Percentiles rank a stretch among this genome's conserved stretches.
Evolutionary conservation across 1,139 yeast genomes (phyloP).

Genomic region (Sugiyamaella sp.): DNA sequence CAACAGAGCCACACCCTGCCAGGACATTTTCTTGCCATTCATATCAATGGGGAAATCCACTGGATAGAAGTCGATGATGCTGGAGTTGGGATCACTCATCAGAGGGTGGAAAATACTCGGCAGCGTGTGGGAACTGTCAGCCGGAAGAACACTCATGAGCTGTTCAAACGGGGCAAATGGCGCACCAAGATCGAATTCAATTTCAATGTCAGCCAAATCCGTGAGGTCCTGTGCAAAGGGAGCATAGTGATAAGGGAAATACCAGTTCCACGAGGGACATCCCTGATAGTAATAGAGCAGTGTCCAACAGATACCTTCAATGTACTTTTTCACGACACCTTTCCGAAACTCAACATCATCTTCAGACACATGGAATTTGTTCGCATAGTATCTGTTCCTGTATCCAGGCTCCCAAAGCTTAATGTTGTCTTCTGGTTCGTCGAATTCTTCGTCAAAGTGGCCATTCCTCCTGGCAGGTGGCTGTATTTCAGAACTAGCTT

Average conservation of each 20-base stretch:
- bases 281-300: conserved; percentile 93
- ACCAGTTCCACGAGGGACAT: conserved; percentile 99
- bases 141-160: conserved; percentile 96
- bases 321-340: conserved; percentile 69
- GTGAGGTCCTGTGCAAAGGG: conserved; percentile 92
- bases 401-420: conserved; percentile 88
- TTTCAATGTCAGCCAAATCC: conserved; percentile 59
- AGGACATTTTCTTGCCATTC: conserved; percentile 93
- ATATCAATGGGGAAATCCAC: conserved; percentile 86
- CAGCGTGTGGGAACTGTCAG: conserved; percentile 89
- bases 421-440: conserved; percentile 54
- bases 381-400: conserved; percentile 73
- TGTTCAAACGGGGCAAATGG: conserved; percentile 96
- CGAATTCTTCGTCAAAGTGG: conserved; percentile 37
- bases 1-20: conserved; percentile 91
- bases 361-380: conserved; percentile 65
- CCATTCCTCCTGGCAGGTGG: conserved; percentile 9
- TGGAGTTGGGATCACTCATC: conserved; percentile 80
- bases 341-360: conserved; percentile 63
- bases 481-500: conserved; percentile 19
- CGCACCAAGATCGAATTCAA: conserved; percentile 66
- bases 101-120: conserved; percentile 83
- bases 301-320: conserved; percentile 97
- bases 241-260: conserved; percentile 94
- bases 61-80: conserved; percentile 90